Evolutionary conservation across 495 filamentous ascomycete genomes (phyloP).

Genomic region (Aspergillus wentii): DNA sequence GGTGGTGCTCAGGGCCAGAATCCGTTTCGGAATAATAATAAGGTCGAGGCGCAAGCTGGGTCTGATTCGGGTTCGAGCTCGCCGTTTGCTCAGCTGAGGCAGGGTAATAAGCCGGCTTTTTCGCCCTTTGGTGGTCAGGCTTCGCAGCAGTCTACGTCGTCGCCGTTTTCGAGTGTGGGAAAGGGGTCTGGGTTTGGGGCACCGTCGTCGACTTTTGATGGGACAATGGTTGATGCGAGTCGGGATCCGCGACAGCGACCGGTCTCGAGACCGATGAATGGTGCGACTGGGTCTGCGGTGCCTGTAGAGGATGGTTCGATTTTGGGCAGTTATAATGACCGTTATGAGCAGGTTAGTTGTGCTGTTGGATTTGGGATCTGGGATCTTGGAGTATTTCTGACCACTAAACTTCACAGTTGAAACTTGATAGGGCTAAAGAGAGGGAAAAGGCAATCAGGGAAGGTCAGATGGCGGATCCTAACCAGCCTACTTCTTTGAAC

Average conservation of each 20-base stretch:
- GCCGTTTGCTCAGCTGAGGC: slow-evolving; percentile 28
- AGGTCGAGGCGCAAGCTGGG: slow-evolving; percentile 5
- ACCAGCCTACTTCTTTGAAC: slow-evolving; percentile 71
- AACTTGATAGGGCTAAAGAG: slow-evolving; percentile 63
- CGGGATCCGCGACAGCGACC: slow-evolving; percentile 9
- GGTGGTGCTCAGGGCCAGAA: too few species aligned
- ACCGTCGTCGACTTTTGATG: slow-evolving; percentile 9
- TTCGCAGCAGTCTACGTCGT: slow-evolving; percentile 11
- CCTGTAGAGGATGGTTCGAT: slow-evolving; percentile 21
- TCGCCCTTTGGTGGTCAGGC: slow-evolving; percentile 14
- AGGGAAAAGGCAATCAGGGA: slow-evolving; percentile 65
- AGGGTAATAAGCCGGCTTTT: slow-evolving; percentile 12
- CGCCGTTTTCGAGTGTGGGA: slow-evolving; percentile 15
- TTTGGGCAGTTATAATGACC: slow-evolving; percentile 28
- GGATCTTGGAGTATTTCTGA: slow-evolving; percentile 17
- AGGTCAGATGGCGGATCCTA: slow-evolving; percentile 82
- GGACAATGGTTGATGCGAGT: slow-evolving; percentile 7
- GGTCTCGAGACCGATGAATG: slow-evolving; percentile 5
- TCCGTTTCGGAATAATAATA: too few species aligned
- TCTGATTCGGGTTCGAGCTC: slow-evolving; percentile 12
- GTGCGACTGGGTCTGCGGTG: slow-evolving; percentile 2
- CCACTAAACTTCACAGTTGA: slow-evolving; percentile 45
- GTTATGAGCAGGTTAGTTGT: slow-evolving; percentile 38
- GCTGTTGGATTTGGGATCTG: background rate
- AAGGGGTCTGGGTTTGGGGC: slow-evolving; percentile 14